Percentiles rank a stretch among this genome's conserved stretches.
Conservation (phyloP, 2,329 filamentous ascomycete genomes). For the Fusarium odoratissimum region DNA sequence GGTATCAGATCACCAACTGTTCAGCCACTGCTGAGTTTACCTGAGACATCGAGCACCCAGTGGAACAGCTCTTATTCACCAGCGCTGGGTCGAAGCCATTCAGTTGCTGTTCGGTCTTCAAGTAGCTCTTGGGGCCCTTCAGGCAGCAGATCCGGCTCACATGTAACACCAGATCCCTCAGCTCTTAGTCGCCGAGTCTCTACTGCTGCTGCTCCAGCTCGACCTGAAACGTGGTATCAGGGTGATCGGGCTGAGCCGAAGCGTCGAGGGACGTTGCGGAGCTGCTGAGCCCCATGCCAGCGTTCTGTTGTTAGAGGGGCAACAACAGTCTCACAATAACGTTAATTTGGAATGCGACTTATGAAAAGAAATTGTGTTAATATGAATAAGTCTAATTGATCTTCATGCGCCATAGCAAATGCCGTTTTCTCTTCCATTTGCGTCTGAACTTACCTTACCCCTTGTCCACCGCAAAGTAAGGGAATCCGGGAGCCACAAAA, state of each 20-base stretch:
- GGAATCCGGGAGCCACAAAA: background rate
- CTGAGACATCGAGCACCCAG: accelerated
- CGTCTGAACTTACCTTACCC: too few relatives aligned
- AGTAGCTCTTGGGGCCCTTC: background rate
- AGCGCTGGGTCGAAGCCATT: background rate
- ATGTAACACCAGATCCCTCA: accelerated
- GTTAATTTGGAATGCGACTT: background rate
- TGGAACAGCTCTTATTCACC: accelerated
- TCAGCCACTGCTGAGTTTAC: accelerated
- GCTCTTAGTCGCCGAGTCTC: background rate
- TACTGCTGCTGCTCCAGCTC: background rate
- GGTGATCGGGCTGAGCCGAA: background rate
- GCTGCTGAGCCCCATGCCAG: background rate
- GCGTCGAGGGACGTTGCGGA: background rate
- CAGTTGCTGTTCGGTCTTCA: background rate
- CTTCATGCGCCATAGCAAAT: accelerated
- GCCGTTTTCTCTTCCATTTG: accelerated
- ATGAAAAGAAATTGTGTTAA: accelerated
- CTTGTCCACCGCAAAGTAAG: accelerated
- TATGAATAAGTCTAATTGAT: accelerated
- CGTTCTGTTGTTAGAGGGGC: accelerated
- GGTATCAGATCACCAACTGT: accelerated
- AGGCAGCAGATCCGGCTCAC: accelerated
- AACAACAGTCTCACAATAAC: accelerated
- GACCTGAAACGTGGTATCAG: background rate